phyloP scores from a whole-genome alignment of 495 filamentous ascomycete genomes.

The Thozetella sp. region DNA sequence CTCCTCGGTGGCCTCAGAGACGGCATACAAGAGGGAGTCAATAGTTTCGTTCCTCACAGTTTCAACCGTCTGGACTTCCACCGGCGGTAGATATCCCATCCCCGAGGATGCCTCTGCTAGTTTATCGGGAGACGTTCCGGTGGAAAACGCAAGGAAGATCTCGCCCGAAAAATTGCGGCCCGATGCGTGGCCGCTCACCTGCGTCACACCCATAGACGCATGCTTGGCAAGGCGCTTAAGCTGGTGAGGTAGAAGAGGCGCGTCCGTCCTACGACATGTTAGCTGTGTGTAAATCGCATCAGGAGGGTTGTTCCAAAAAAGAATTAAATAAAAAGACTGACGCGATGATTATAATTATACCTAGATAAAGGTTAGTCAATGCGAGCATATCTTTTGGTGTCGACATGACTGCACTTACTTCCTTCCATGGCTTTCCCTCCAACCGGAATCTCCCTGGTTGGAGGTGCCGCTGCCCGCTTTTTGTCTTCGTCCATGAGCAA shows the following conservation, averaged over 20 bases:
- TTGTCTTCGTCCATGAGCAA: constrained; percentile 14
- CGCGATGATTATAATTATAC: constrained; percentile 55
- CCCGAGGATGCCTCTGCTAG: constrained; percentile 29
- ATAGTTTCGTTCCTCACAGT: constrained; percentile 47
- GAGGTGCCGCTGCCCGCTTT: constrained; percentile 27
- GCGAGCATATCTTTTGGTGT: constrained; percentile 47
- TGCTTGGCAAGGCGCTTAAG: constrained; percentile 54
- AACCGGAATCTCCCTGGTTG: constrained; percentile 7
- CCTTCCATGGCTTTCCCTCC: constrained; percentile 19
- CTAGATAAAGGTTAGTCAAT: too few relatives aligned
- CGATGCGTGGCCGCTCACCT: constrained; percentile 47
- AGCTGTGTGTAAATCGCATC: too few relatives aligned
- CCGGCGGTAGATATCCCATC: too few relatives aligned
- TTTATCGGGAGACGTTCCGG: constrained; percentile 41
- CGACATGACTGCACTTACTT: constrained; percentile 31
- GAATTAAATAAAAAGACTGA: too few relatives aligned
- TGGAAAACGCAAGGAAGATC: constrained; percentile 56
- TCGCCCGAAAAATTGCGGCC: constrained; percentile 53
- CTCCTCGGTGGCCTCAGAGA: constrained; percentile 53
- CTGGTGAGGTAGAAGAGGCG: constrained; percentile 48
- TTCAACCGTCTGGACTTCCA: constrained; percentile 40
- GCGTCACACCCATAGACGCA: constrained; percentile 49
- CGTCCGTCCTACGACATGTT: too few relatives aligned
- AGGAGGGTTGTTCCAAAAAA: too few relatives aligned
- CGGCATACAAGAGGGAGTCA: constrained; percentile 49